Base-by-base conservation (phyloP, 2,329 filamentous ascomycete species). In the Xylaria sp. region DNA sequence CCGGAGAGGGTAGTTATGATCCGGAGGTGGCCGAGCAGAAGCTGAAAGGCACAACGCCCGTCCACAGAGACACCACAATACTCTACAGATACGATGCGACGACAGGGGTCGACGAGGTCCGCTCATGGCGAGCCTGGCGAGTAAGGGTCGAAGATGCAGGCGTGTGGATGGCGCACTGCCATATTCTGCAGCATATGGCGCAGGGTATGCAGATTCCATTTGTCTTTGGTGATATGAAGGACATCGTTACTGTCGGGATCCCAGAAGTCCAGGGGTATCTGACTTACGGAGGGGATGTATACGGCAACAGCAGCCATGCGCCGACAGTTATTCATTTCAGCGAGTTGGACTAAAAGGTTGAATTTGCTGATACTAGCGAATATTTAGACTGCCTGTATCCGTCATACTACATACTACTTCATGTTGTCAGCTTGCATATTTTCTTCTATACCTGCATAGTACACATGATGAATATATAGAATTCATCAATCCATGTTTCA, bases 161-260 rank as follows among this genome's bases (percentile, higher is more conserved):
- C 13, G 68, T 70, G 8, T 70, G 64, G 64, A 67, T 70, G 64
- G 64, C 41, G 10, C 68, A 70, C 37, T 70, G 68, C 25, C 68
- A 70, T 48, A 64, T 66, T 1, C 41, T 70, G n/a, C 68, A 70
- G 44, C 68, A 70, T 48, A 70, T 70, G 68, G 44, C 60, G 1
- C 54, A 55, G 44, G 68, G 68, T 28, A 70, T 70, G 68, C 68
- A 70, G 64, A 61, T 25, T 3, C 63, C 64, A 6, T 70, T 70
- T 23, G 41, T 70, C 28, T 70, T 70, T 32, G 68, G 68, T 20
- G 64, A 70, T 12, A 59, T 37, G 10, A 34, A 55, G 39, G 68
- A 70, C 13, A 70, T 70, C n/a, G 64, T 70, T 3, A 56, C 34
- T 0, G 55, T 67, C 23, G 68, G 60, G 0, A 52, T 70, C 20